Percentiles rank a stretch among this genome's conserved stretches.
These are phyloP conservation scores for Claviceps cyperi DNA, from an alignment of 2,329 filamentous ascomycete species.

Conservation along the genomic window DNA sequence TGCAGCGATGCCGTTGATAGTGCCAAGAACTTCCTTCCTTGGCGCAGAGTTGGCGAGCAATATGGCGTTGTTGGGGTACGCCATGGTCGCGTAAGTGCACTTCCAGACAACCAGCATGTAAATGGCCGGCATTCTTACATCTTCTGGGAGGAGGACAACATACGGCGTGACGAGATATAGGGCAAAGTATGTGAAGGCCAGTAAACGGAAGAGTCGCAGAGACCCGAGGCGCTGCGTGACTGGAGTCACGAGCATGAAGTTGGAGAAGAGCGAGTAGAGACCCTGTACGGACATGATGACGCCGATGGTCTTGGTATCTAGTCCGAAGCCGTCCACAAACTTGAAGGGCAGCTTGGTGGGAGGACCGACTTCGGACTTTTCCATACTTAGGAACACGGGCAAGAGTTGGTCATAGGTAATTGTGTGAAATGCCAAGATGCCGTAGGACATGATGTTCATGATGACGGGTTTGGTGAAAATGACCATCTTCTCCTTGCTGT, in stretches of 20 bases:
- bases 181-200: conserved; percentile 70
- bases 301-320: conserved; percentile 73
- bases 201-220: conserved; percentile 66
- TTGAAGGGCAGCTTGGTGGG: conserved; percentile 61
- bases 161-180: conserved; percentile 85
- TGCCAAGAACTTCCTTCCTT: conserved; percentile 70
- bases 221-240: conserved; percentile 63
- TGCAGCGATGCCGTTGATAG: conserved; percentile 82
- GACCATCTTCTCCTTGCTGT: conserved; percentile 28
- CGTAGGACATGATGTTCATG: conserved; percentile 78
- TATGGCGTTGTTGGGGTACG: conserved; percentile 82
- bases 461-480: conserved; percentile 70
- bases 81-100: conserved; percentile 80
- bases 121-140: conserved; percentile 57
- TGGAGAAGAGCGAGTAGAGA: conserved; percentile 75
- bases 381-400: conserved; percentile 76
- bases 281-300: conserved; percentile 82
- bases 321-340: conserved; percentile 74
- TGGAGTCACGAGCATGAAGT: conserved; percentile 70
- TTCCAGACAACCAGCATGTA: conserved; percentile 76
- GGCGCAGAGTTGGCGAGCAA: conserved; percentile 80
- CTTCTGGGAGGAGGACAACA: conserved; percentile 65
- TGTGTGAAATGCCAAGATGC: conserved; percentile 88
- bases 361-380: conserved; percentile 29
- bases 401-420: conserved; percentile 93